A percentile compares a stretch with the other conserved stretches of the same genome.
phyloP scores from a whole-genome alignment of 2,329 filamentous ascomycete genomes.

The Dactylonectria estremocensis region DNA sequence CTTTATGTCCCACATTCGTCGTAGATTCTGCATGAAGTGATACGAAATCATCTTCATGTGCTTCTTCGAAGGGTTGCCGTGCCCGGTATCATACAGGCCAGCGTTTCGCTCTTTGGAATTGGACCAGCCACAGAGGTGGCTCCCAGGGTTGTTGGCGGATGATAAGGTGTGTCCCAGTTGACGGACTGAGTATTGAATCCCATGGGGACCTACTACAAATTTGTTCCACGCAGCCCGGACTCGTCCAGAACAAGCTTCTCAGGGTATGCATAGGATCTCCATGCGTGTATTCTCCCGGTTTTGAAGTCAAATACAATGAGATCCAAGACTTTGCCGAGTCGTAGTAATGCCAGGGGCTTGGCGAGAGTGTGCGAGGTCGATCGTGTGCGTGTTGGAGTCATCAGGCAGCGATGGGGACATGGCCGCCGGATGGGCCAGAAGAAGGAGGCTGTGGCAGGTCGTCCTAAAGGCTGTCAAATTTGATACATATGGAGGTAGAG shows the following conservation, averaged over 20 bases:
- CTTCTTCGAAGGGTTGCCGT: too few relatives aligned
- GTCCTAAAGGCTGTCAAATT: conserved; percentile 52
- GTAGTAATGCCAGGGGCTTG: background rate
- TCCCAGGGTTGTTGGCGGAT: too few relatives aligned
- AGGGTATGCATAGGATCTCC: background rate
- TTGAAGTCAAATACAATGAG: background rate
- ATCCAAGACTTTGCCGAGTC: background rate
- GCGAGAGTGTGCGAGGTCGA: background rate
- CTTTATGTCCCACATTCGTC: too few relatives aligned
- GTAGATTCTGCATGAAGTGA: too few relatives aligned
- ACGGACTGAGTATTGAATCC: too few relatives aligned
- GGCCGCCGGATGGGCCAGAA: conserved; percentile 50
- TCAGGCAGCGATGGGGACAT: conserved; percentile 60
- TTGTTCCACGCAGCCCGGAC: too few relatives aligned
- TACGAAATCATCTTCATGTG: too few relatives aligned
- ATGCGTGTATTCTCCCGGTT: background rate
- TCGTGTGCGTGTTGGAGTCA: conserved; percentile 8
- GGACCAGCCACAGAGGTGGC: too few relatives aligned
- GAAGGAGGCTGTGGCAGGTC: conserved; percentile 60
- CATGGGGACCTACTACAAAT: background rate
- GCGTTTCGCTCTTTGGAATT: too few relatives aligned
- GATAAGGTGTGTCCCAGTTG: background rate
- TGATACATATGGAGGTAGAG: background rate
- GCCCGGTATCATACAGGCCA: too few relatives aligned
- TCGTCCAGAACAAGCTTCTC: background rate